Percentiles rank a stretch among this genome's conserved stretches.
Conservation (phyloP, 768 basidiomycete species). For the Butyriboletus loyo region DNA sequence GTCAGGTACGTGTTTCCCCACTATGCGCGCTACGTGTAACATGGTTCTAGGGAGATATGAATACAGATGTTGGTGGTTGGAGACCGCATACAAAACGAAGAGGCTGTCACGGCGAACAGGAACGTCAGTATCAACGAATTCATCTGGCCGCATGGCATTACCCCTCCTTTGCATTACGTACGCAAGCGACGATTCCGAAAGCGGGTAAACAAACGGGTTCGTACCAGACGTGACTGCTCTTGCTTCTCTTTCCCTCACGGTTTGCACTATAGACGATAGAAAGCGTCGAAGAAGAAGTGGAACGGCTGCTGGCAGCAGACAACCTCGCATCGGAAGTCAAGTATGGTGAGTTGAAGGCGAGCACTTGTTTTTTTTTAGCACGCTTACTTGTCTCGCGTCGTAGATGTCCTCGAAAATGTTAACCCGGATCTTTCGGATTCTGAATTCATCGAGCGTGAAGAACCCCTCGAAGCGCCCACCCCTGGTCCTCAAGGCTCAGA, state of each 20-base stretch:
- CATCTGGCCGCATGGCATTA: conserved; percentile 95
- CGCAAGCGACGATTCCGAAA: conserved; percentile 92
- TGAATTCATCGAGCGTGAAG: conserved; percentile 73
- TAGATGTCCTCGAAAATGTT: conserved; percentile 85
- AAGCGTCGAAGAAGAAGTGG: conserved; percentile 91
- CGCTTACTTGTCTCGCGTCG: conserved; percentile 1
- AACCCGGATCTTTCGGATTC: conserved; percentile 90
- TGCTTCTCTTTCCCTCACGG: conserved; percentile 4
- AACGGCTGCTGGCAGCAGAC: conserved; percentile 80
- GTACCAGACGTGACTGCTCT: conserved; percentile 17
- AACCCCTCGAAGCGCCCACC: conserved; percentile 59
- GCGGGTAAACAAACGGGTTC: conserved; percentile 75
- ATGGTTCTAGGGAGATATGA: neutral
- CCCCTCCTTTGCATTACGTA: conserved; percentile 86
- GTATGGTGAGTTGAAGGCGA: conserved; percentile 51
- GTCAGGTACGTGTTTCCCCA: conserved; percentile 59
- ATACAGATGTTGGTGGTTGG: conserved; percentile 89
- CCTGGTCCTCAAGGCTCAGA: conserved; percentile 70
- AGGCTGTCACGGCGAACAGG: conserved; percentile 55
- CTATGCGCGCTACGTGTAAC: conserved; percentile 10
- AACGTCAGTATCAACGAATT: conserved; percentile 91
- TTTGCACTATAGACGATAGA: conserved; percentile 70
- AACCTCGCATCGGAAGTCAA: conserved; percentile 69
- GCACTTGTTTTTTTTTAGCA: neutral
- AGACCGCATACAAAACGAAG: conserved; percentile 68